A percentile compares a stretch with the other conserved stretches of the same genome.
phyloP scores from a whole-genome alignment of 495 filamentous ascomycete species.

The Aspergillus biplanus region DNA sequence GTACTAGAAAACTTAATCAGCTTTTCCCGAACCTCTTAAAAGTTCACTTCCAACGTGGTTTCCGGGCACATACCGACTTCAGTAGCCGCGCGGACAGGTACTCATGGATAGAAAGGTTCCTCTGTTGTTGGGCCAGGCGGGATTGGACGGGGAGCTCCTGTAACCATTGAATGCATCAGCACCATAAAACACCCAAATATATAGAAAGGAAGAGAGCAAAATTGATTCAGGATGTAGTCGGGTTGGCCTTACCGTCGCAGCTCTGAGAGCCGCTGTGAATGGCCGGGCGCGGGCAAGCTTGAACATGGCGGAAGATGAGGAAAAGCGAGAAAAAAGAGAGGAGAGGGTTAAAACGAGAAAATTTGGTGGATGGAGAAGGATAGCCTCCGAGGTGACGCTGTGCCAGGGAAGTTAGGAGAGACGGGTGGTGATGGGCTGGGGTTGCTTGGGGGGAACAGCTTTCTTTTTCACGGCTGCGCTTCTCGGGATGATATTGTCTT shows the following conservation, averaged over 20 bases:
- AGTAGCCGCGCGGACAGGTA: conserved; percentile 92
- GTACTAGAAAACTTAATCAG: conserved; percentile 64
- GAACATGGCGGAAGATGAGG: conserved; percentile 63
- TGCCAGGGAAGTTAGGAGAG: conserved; percentile 13
- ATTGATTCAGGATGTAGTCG: conserved; percentile 13
- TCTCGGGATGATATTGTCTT: conserved; percentile 37
- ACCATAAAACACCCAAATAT: conserved; percentile 1
- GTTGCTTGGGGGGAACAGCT: conserved; percentile 42
- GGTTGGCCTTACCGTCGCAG: conserved; percentile 57
- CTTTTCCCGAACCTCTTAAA: conserved; percentile 4
- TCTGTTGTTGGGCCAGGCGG: conserved; percentile 64
- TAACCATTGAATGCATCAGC: conserved; percentile 23
- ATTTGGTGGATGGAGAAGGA: conserved; percentile 16
- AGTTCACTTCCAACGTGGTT: conserved; percentile 4
- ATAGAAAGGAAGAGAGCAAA: conserved; percentile 21
- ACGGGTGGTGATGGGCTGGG: conserved; percentile 20
- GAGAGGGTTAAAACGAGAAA: conserved; percentile 20
- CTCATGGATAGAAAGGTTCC: conserved; percentile 94
- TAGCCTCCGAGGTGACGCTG: conserved; percentile 16
- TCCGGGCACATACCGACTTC: conserved; percentile 64
- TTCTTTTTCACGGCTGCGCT: conserved; percentile 41
- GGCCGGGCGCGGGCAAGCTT: conserved; percentile 72
- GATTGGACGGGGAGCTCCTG: conserved; percentile 55
- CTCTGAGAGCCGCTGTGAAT: conserved; percentile 66
- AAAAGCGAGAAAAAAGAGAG: conserved; percentile 30